Base-by-base conservation (phyloP, 2,329 filamentous ascomycete species). In the Fusarium praegraminearum region DNA sequence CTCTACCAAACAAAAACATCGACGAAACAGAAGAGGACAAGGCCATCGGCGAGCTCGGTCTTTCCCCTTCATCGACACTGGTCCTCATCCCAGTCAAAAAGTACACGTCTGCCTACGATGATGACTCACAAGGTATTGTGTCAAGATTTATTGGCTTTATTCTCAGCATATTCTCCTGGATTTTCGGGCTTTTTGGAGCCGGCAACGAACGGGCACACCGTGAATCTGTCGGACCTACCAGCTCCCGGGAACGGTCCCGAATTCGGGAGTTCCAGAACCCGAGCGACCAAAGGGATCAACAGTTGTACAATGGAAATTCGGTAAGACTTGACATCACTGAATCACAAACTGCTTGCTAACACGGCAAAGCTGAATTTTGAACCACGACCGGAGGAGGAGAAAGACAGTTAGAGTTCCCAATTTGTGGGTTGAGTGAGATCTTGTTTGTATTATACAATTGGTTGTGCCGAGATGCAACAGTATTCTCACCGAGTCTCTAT, bases 251-350 rank as follows among this genome's bases (percentile, higher is more conserved):
- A 16, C 75, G 68, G 22, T 68, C 70, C 26, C 74, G 75, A 41
- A 74, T 71, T 53, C 76, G 52, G 45, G 67, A 76, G 53, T 76
- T 76, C 65, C 73, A 77, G 68, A 87, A 90, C 62, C 82, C 85
- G 40, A 81, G 85, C 22, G 83, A 87, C 65, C 82, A 83, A 55
- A 80, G 86, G 57, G 85, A 90, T 67, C 86, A 89, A 45, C 91
- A 97, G 75, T 87, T 97, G 47, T 97, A 98, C 77, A 98, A 98
- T 75, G 94, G 94, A 2, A 98, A 97, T 76, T 93, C 93, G 77
- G 92, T 94, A 83, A 80, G 88, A 81, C n/a, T 26, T 11, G 9
- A 26, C 13, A 38, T 35, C 24, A 43, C 16, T 22, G 20, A 3
- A 22, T 22, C 20, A 22, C 20, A 22, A 22, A 22, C 20, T 22